A percentile compares a stretch with the other conserved stretches of the same genome.
These are phyloP conservation scores for Cystobasidium tubakii DNA, from an alignment of 768 basidiomycete genomes.

Conservation along the genomic window DNA sequence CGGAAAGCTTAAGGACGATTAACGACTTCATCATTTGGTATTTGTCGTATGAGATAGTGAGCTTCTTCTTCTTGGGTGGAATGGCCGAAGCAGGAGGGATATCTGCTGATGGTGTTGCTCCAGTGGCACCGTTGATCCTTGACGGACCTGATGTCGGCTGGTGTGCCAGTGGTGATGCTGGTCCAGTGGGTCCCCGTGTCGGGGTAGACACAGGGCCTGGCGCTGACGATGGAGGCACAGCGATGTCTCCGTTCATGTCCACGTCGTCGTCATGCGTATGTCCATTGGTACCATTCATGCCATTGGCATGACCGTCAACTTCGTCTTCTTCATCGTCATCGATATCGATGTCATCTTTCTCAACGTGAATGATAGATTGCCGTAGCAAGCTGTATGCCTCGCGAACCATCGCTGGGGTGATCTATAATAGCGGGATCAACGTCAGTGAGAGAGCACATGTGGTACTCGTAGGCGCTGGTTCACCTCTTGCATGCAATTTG, in stretches of 20 bases:
- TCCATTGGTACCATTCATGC: conserved; percentile 42
- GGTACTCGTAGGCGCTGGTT: conserved; percentile 39
- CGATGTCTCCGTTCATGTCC: conserved; percentile 58
- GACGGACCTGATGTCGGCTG: conserved; percentile 43
- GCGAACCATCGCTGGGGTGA: conserved; percentile 85
- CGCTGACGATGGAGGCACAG: conserved; percentile 54
- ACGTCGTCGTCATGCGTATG: conserved; percentile 54
- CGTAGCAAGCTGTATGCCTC: conserved; percentile 89
- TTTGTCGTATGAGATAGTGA: conserved; percentile 93
- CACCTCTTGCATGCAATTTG: conserved; percentile 91
- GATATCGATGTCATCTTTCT: conserved; percentile 96
- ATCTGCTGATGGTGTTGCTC: conserved; percentile 8
- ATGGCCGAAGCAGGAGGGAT: conserved; percentile 51
- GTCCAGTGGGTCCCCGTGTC: conserved; percentile 46
- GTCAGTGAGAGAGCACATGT: no score
- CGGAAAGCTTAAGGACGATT: conserved; percentile 72
- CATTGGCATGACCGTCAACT: conserved; percentile 52
- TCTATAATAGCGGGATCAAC: conserved; percentile 57
- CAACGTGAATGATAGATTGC: conserved; percentile 98
- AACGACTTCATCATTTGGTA: conserved; percentile 84
- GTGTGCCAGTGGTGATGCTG: conserved; percentile 48
- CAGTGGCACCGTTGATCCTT: conserved; percentile 43
- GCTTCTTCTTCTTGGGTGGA: conserved; percentile 54
- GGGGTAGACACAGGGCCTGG: conserved; percentile 49
- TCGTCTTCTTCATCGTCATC: conserved; percentile 74